phyloP scores from a whole-genome alignment of 768 basidiomycete genomes.

The Mycena chlorophos region DNA sequence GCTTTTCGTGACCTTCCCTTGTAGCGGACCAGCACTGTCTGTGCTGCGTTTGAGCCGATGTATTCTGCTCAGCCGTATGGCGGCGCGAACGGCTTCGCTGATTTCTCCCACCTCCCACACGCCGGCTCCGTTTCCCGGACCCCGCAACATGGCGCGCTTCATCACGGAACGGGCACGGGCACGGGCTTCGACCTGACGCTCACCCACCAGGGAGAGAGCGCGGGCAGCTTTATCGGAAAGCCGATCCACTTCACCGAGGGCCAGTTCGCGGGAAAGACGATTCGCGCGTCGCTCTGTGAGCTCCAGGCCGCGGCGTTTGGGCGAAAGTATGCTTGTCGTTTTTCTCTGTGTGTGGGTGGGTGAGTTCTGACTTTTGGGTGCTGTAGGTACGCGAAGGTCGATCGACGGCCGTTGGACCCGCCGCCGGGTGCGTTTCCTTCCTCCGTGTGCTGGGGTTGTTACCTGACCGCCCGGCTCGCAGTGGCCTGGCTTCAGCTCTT shows the following conservation, averaged over 20 bases:
- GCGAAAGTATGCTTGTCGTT: constrained; percentile 53
- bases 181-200: neutral
- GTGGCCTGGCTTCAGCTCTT: constrained; percentile 56
- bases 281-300: constrained; percentile 57
- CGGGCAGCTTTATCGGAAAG: constrained; percentile 40
- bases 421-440: constrained; percentile 39
- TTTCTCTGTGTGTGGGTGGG: neutral
- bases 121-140: neutral
- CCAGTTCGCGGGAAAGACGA: constrained; percentile 58
- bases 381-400: constrained; percentile 58
- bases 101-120: neutral
- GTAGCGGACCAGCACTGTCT: neutral
- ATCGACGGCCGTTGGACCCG: constrained; percentile 65
- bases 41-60: neutral
- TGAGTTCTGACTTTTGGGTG: neutral
- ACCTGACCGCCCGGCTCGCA: neutral
- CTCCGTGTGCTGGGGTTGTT: neutral
- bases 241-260: constrained; percentile 60
- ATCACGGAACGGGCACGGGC: neutral
- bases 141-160: neutral
- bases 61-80: neutral
- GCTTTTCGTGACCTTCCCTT: neutral
- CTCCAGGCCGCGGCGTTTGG: constrained; percentile 66
- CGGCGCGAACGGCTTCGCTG: neutral
- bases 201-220: neutral